Base-by-base conservation (phyloP, 495 filamentous ascomycete genomes). In the Xylaria flabelliformis region DNA sequence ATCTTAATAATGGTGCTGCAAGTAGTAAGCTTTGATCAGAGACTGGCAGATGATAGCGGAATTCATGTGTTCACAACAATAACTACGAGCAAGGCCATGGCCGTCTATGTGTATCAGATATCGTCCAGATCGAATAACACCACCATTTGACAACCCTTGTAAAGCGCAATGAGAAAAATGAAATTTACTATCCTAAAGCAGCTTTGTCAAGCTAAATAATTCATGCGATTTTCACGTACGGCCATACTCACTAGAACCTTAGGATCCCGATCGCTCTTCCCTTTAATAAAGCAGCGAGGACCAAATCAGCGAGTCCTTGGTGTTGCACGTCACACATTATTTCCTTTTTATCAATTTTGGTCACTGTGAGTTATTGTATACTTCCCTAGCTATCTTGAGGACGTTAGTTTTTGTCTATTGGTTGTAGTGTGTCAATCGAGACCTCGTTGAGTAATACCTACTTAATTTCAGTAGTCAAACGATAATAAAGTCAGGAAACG, bases 11-110 rank as follows among this genome's bases (percentile, higher is more conserved):
- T 21, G 66, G 50, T 19, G 59, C 62, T 39, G 19, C 13, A 26
- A 83, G 74, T 70, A 87, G 84, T 72, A 85, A 81, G 75, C 74
- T 88, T 58, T 89, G 63, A 79, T 39, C 4, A 21, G 4, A 64
- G n/a, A 26, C 26, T 17, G 32, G 3, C 15, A 21, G 34, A 58
- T 67, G 46, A 41, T 48, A 12, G 26, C 7, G 17, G 17, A 15
- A 67, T n/a, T 39, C 34, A 19, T 39, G 0, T 24, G 6, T 39
- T 39, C 29, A 51, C 64, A 19, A 15, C 4, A 15, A 5, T 24
- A 34, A 10, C 24, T 48, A 32, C 19, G 32, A 64, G 48, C 10
- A 32, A 8, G 26, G 26, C 21, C 41, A 48, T 53, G 44, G 21
- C 42, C 12, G 15, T 51, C 8, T 21, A 21, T 19, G 53, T 39